Conservation (phyloP, 257 asterid species). For the Parsonsia alboflavescens region DNA sequence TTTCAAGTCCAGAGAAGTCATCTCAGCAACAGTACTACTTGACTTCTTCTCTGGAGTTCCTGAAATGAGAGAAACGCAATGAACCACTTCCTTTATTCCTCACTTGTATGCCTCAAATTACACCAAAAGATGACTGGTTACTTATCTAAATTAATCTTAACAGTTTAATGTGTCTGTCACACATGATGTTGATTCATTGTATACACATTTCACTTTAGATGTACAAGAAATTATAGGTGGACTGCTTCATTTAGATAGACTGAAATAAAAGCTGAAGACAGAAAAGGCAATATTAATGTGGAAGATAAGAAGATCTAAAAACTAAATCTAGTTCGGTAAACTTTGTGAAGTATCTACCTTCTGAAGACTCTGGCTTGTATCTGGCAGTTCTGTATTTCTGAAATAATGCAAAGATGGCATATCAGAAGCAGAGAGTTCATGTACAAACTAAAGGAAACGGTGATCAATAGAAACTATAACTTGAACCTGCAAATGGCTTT, state of each 20-base stretch:
- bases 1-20: constrained; percentile 55
- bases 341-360: constrained; percentile 4
- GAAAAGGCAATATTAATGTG: neutral
- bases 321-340: neutral
- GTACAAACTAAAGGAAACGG: neutral
- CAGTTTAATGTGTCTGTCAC: neutral
- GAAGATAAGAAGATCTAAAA: neutral
- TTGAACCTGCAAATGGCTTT: constrained; percentile 38
- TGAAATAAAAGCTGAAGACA: neutral
- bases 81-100: neutral
- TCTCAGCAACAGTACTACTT: constrained; percentile 35
- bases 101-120: constrained; percentile 1
- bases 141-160: neutral
- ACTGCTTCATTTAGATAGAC: constrained; percentile 9
- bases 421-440: neutral
- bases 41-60: constrained; percentile 29
- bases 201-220: neutral
- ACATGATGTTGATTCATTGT: neutral
- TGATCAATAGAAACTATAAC: neutral
- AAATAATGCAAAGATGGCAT: neutral
- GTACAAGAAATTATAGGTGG: neutral
- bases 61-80: neutral
- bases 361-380: constrained; percentile 19
- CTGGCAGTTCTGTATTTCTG: constrained; percentile 20
- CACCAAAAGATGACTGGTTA: neutral